Percentiles rank a stretch among this genome's conserved stretches.
phyloP scores from a whole-genome alignment of 2,329 filamentous ascomycete genomes.

The Ophiostoma populinum region DNA sequence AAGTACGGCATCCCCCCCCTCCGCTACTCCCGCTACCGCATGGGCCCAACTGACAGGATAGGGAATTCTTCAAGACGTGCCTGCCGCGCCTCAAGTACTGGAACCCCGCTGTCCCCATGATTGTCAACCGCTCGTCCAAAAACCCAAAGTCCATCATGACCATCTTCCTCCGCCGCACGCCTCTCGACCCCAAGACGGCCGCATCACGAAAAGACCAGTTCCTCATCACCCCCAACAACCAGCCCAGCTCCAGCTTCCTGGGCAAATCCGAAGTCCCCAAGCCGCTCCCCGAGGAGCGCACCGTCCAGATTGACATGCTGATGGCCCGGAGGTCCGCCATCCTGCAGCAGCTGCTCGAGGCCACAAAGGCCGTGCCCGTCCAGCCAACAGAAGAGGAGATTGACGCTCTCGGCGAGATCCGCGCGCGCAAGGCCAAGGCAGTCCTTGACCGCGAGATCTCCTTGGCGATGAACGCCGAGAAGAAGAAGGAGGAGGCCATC shows the following conservation, averaged over 20 bases:
- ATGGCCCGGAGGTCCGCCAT: constrained; percentile 43
- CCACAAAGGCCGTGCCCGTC: constrained; percentile 42
- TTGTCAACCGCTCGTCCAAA: constrained; percentile 50
- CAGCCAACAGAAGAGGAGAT: constrained; percentile 44
- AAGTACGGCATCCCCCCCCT: too few species aligned
- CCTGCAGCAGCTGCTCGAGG: constrained; percentile 40
- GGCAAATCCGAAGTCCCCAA: constrained; percentile 31
- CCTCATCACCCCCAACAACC: constrained; percentile 15
- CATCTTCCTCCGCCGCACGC: constrained; percentile 38
- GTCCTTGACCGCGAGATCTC: constrained; percentile 37
- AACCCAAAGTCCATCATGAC: constrained; percentile 44
- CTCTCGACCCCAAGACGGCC: background rate
- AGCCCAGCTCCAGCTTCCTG: constrained; percentile 29
- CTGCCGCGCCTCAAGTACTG: constrained; percentile 84
- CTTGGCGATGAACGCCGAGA: constrained; percentile 33
- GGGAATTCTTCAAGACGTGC: constrained; percentile 75
- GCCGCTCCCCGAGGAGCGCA: constrained; percentile 30
- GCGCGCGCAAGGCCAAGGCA: constrained; percentile 33
- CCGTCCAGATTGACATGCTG: constrained; percentile 46
- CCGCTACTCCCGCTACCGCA: too few species aligned
- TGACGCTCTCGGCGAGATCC: constrained; percentile 40
- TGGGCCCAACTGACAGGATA: constrained; percentile 25
- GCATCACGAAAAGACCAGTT: constrained; percentile 4
- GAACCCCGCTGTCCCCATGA: constrained; percentile 74
- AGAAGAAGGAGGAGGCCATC: constrained; percentile 44